phyloP scores from a whole-genome alignment of 1,284 basidiomycete species.

The Chondrostereum purpureum region DNA sequence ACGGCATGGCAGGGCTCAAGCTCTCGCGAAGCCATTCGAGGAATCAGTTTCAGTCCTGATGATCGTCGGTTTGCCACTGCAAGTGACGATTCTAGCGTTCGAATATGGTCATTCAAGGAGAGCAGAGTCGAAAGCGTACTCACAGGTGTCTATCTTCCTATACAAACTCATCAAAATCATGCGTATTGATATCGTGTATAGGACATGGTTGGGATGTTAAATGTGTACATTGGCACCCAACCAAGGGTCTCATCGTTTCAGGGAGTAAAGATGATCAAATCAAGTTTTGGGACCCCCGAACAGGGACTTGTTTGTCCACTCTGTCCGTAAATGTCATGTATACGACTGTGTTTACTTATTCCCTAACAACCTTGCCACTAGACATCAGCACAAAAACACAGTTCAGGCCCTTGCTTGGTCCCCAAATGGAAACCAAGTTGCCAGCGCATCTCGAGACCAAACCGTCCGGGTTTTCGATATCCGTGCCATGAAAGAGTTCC shows the following conservation, averaged over 20 bases:
- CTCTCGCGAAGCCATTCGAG: constrained; percentile 85
- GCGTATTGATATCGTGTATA: constrained; percentile 24
- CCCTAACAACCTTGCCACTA: too few species aligned
- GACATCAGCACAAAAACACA: constrained; percentile 97
- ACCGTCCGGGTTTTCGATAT: constrained; percentile 97
- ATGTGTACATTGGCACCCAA: constrained; percentile 97
- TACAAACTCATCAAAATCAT: too few species aligned
- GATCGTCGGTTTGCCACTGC: constrained; percentile 90
- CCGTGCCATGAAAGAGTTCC: constrained; percentile 93
- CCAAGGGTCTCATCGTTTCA: constrained; percentile 88
- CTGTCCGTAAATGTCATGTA: constrained; percentile 55
- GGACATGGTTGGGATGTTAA: constrained; percentile 99
- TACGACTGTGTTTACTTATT: constrained; percentile 6
- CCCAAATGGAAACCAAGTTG: constrained; percentile 88
- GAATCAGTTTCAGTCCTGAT: constrained; percentile 87
- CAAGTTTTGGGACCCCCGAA: constrained; percentile 98
- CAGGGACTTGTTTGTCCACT: constrained; percentile 81
- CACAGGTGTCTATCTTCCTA: too few species aligned
- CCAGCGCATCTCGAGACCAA: constrained; percentile 91
- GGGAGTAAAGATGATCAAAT: constrained; percentile 98
- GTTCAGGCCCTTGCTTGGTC: constrained; percentile 92
- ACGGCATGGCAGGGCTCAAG: constrained; percentile 80
- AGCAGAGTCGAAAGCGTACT: constrained; percentile 83
- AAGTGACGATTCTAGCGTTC: constrained; percentile 90
- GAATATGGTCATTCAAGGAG: constrained; percentile 94